phyloP scores from a whole-genome alignment of 768 basidiomycete species.

The Neoboletus magnificus region DNA sequence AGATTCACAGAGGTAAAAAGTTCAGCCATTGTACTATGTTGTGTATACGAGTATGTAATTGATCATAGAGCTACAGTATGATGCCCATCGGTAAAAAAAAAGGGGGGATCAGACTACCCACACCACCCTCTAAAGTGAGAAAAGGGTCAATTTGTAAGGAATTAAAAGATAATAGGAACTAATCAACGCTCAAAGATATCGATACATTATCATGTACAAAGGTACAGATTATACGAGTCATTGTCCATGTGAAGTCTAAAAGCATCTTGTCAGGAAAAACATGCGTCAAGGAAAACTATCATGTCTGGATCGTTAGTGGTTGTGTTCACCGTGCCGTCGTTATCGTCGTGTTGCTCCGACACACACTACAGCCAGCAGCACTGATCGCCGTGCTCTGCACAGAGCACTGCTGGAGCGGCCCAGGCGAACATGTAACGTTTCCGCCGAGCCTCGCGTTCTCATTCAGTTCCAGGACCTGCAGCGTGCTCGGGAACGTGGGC shows the following conservation, averaged over 20 bases:
- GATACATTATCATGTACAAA: slow-evolving; percentile 12
- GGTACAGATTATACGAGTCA: background rate
- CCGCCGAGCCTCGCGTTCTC: slow-evolving; percentile 39
- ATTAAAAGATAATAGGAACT: background rate
- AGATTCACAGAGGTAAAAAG: too few relatives aligned
- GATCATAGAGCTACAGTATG: background rate
- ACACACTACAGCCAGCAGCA: slow-evolving; percentile 23
- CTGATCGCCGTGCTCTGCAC: slow-evolving; percentile 22
- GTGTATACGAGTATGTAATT: too few relatives aligned
- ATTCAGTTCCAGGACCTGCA: slow-evolving; percentile 35
- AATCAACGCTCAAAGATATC: background rate
- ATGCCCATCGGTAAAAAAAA: background rate
- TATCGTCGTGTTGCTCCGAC: slow-evolving; percentile 16
- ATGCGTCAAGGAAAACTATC: background rate
- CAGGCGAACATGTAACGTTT: slow-evolving; percentile 13
- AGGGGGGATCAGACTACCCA: background rate
- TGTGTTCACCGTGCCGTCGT: background rate
- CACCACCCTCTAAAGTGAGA: background rate
- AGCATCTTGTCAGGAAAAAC: background rate
- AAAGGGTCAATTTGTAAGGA: background rate
- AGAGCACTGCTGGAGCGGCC: slow-evolving; percentile 17
- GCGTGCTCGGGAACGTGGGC: slow-evolving; percentile 34
- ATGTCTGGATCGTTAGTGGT: slow-evolving; percentile 4
- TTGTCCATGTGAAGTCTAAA: slow-evolving; percentile 8
- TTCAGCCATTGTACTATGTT: background rate